phyloP scores from a whole-genome alignment of 78 protist species.

The Planoprotostelium fungivorum region DNA sequence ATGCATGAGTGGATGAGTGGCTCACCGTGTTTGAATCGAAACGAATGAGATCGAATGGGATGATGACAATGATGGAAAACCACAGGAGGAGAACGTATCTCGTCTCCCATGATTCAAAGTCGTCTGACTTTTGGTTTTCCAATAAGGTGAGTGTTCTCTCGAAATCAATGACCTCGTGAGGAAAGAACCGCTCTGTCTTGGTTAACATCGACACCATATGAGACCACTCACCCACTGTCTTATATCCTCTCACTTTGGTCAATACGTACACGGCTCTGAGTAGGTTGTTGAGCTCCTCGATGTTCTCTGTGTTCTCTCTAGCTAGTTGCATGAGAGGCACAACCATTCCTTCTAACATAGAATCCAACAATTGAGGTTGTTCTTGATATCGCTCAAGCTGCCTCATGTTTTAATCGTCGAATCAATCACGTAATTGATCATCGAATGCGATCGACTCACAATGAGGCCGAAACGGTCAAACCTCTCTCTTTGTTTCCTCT shows the following conservation, averaged over 20 bases:
- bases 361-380: conserved; percentile 50
- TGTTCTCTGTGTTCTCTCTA: not conserved
- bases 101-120: conserved; percentile 74
- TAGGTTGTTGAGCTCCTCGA: not conserved
- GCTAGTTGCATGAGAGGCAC: conserved; percentile 8
- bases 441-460: not conserved
- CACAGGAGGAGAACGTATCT: conserved; percentile 84
- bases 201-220: not conserved
- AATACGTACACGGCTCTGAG: conserved; percentile 19
- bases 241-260: conserved; percentile 50
- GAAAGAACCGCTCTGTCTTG: conserved; percentile 21
- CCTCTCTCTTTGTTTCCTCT: not conserved
- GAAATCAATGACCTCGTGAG: conserved; percentile 41
- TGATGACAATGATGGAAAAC: conserved; percentile 81
- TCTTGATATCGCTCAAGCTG: conserved; percentile 57
- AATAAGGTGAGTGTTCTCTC: not conserved
- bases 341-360: conserved; percentile 20
- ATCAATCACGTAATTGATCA: not conserved
- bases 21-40: conserved; percentile 57
- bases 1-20: too few species aligned
- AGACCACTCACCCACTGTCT: conserved; percentile 34
- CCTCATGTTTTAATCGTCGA: not conserved
- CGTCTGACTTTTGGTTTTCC: not conserved
- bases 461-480: not conserved
- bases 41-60: conserved; percentile 82